Percentiles rank a stretch among this genome's conserved stretches.
Conservation (phyloP, 768 basidiomycete genomes). For the Ramaria rubella region DNA sequence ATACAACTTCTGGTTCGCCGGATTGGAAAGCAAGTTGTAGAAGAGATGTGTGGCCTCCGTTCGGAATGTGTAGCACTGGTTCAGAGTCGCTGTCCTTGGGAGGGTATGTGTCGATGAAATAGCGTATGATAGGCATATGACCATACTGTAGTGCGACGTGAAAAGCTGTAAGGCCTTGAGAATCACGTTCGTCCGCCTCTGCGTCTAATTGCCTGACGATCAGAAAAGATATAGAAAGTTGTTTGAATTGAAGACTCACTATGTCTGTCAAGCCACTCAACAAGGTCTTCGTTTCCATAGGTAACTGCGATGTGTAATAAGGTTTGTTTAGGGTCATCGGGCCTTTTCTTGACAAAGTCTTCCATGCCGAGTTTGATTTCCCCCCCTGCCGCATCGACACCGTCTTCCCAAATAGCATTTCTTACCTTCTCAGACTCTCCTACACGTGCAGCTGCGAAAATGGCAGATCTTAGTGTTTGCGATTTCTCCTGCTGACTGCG, state of each 20-base stretch:
- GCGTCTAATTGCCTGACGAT: slow-evolving; percentile 42
- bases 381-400: slow-evolving; percentile 65
- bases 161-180: slow-evolving; percentile 51
- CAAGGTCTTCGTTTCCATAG: slow-evolving; percentile 49
- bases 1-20: slow-evolving; percentile 55
- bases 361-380: slow-evolving; percentile 55
- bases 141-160: slow-evolving; percentile 56
- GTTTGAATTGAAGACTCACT: slow-evolving; percentile 37
- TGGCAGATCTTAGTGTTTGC: slow-evolving; percentile 52
- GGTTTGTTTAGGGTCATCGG: slow-evolving; percentile 57
- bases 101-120: slow-evolving; percentile 57
- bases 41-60: slow-evolving; percentile 39
- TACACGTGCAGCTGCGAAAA: slow-evolving; percentile 59
- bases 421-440: slow-evolving; percentile 49
- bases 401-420: slow-evolving; percentile 60
- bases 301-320: slow-evolving; percentile 60
- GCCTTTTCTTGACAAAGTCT: slow-evolving; percentile 38
- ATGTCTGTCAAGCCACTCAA: slow-evolving; percentile 67
- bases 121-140: slow-evolving; percentile 43
- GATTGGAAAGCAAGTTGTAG: slow-evolving; percentile 56
- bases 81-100: slow-evolving; percentile 46
- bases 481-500: slow-evolving; percentile 40
- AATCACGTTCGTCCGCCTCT: slow-evolving; percentile 64
- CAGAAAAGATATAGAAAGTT: neutral
- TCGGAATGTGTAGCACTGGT: slow-evolving; percentile 23